Conservation (phyloP, 1,139 yeast species). For the Barnettozyma hawaiiensis region DNA sequence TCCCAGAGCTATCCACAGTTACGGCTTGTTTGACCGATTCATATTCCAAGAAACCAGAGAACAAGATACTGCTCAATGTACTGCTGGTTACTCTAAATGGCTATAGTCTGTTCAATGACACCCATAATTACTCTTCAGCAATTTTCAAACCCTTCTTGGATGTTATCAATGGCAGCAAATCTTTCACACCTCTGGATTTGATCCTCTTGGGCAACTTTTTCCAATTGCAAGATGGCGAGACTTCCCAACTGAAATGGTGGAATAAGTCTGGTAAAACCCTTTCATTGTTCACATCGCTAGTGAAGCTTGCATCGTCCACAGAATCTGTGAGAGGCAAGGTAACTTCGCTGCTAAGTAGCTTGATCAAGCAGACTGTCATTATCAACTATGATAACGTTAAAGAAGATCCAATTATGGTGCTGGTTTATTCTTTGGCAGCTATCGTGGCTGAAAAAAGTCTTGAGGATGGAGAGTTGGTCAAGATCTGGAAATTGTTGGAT, state of each 20-base stretch:
- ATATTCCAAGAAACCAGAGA: conserved; percentile 29
- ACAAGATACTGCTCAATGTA: conserved; percentile 36
- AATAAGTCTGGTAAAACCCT: conserved; percentile 37
- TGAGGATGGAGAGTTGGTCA: conserved; percentile 15
- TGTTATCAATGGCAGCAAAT: conserved; percentile 26
- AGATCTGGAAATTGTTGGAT: conserved; percentile 60
- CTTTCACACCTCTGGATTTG: conserved; percentile 45
- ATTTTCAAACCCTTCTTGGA: conserved; percentile 31
- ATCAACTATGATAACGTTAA: conserved; percentile 41
- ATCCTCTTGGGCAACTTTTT: conserved; percentile 44
- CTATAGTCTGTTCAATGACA: conserved; percentile 31
- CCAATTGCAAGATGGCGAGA: conserved; percentile 34
- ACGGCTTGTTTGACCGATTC: conserved; percentile 35
- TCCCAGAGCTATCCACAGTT: conserved; percentile 47
- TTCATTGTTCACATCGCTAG: conserved; percentile 56
- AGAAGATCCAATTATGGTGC: conserved; percentile 40
- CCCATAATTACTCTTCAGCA: conserved; percentile 26
- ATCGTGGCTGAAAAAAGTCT: conserved; percentile 14
- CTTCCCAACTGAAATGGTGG: conserved; percentile 58
- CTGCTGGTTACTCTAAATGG: conserved; percentile 30
- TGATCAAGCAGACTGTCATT: conserved; percentile 41
- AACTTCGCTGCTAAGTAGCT: conserved; percentile 32
- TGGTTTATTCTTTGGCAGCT: conserved; percentile 36
- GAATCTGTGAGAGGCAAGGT: conserved; percentile 32
- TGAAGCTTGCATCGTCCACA: conserved; percentile 41